Base-by-base conservation (phyloP, 768 basidiomycete genomes). In the Sarcodon sp. region DNA sequence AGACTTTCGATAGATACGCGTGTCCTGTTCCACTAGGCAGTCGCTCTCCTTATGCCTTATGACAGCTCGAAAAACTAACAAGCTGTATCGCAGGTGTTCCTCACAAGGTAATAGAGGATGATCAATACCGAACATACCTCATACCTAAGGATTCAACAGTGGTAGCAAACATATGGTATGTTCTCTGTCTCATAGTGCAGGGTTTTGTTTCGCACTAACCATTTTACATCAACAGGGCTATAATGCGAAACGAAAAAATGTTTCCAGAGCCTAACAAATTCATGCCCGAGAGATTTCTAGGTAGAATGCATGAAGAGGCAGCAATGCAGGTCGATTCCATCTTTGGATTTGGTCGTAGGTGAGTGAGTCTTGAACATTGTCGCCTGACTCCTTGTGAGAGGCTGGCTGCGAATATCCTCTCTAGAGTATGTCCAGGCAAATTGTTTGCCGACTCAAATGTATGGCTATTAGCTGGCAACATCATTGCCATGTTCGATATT, bases 311-410 rank as follows among this genome's bases (percentile, higher is more conserved):
- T 15, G 53, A 59, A 36, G 60, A 69, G 33, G 64, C 65, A 15
- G 50, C 50, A 10, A 53, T 51, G 7, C 32, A 35, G 6, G 36
- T 37, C 13, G 70, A 77, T 58, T 74, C 76, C 35, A 65, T 75
- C 15, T 80, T 78, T 53, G 77, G 77, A 7, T 80, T 80, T 59
- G 77, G 77, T 32, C 65, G 77, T 47, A 64, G 57, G 57, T 57
- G n/a, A 27, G 57, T 57, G n/a, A 27, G 21, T 27, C 21, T 27
- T 27, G 4, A 4, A 27, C 2, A 27, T 4, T 27, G 21, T 27
- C 21, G 21, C 2, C 21, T 36, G 9, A 16, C 9, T 53, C 50
- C 18, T 49, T 50, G 34, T 13, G 16, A 3, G 33, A 44, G 21
- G 32, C 35, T 33, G 44, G 45, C 35, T 48, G 32, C 15, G 34